Evolutionary conservation across 140 eudicot species (phyloP).

Genomic region (Senecio squalidus): DNA sequence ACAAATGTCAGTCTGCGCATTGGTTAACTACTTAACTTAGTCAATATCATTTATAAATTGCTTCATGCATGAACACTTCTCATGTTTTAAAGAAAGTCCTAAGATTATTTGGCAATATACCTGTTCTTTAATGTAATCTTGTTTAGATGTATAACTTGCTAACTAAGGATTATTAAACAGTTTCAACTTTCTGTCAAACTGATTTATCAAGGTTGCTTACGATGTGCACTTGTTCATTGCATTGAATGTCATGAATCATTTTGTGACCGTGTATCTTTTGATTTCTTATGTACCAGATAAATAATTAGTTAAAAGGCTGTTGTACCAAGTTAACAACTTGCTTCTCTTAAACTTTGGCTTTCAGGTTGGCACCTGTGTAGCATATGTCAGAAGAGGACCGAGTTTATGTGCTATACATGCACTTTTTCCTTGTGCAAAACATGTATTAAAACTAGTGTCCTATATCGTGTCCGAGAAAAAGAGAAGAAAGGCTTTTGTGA

Average conservation of each 20-base stretch:
- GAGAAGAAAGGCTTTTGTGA: constrained; percentile 86
- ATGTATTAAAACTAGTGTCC: constrained; percentile 52
- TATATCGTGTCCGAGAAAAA: constrained; percentile 61
- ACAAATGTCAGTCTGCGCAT: constrained; percentile 4
- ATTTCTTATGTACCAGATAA: not conserved
- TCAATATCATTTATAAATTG: not conserved
- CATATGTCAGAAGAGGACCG: constrained; percentile 77
- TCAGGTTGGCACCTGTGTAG: constrained; percentile 98
- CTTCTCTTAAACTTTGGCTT: constrained; percentile 15
- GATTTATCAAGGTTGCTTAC: not conserved
- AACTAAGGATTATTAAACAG: too few species aligned
- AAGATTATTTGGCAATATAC: constrained; percentile 12
- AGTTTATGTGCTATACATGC: constrained; percentile 83
- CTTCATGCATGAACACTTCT: constrained; percentile 7
- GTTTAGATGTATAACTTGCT: not conserved
- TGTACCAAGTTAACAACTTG: constrained; percentile 6
- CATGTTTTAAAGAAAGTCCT: constrained; percentile 8
- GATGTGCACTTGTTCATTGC: constrained; percentile 14
- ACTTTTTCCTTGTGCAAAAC: constrained; percentile 80
- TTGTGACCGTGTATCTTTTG: constrained; percentile 10
- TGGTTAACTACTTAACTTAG: not conserved
- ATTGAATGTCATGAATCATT: constrained; percentile 12
- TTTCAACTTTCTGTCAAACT: constrained; percentile 1
- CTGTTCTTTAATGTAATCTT: constrained; percentile 11
- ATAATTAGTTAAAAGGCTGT: constrained; percentile 5